phyloP scores from a whole-genome alignment of 148 eudicot species.

The Chenopodium album region DNA sequence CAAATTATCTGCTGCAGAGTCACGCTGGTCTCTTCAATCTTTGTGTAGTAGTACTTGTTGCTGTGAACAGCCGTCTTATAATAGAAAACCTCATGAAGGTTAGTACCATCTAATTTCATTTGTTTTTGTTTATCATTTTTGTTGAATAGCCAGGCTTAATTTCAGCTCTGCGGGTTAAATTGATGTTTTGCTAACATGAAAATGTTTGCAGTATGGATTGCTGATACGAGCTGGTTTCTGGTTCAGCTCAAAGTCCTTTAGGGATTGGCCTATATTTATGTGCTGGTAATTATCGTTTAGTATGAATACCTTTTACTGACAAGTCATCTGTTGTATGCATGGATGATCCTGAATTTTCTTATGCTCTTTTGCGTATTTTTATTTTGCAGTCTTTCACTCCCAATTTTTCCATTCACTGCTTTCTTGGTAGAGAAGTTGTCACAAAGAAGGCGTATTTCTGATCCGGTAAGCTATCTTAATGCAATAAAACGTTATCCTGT shows the following conservation, averaged over 20 bases:
- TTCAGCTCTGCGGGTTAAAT: neutral
- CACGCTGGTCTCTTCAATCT: constrained; percentile 98
- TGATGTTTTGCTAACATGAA: constrained; percentile 5
- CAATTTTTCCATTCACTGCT: constrained; percentile 69
- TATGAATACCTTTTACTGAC: neutral
- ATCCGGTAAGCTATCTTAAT: constrained; percentile 51
- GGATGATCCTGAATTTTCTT: constrained; percentile 11
- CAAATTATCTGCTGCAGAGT: constrained; percentile 51
- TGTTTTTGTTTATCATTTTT: constrained; percentile 10
- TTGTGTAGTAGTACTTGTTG: constrained; percentile 92
- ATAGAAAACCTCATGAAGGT: constrained; percentile 99
- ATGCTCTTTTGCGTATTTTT: neutral
- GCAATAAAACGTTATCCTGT: neutral
- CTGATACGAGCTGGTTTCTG: constrained; percentile 81
- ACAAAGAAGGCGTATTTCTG: constrained; percentile 48
- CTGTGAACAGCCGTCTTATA: constrained; percentile 92
- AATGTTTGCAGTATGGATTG: constrained; percentile 80
- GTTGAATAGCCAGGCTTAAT: neutral
- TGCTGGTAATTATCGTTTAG: constrained; percentile 59
- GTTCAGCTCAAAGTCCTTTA: constrained; percentile 82
- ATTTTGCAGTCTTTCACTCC: constrained; percentile 62
- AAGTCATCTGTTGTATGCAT: neutral
- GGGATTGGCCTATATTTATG: constrained; percentile 98
- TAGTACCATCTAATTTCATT: constrained; percentile 2
- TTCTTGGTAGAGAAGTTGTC: constrained; percentile 73